phyloP scores from a whole-genome alignment of 176 grass and related monocot genomes.

The Carex pumila region DNA sequence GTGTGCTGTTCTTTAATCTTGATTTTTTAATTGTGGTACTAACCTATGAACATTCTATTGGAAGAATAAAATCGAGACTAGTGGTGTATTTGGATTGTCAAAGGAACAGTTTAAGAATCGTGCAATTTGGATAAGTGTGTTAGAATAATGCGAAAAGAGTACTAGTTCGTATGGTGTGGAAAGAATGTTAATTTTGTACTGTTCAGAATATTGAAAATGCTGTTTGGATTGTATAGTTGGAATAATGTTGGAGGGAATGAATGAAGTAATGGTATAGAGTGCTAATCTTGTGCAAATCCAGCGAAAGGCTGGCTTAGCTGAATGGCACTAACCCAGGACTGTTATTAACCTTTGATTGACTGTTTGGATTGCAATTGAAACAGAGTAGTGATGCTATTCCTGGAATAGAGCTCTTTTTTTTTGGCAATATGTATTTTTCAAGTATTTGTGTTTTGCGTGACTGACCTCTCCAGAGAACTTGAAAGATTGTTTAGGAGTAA shows the following conservation, averaged over 20 bases:
- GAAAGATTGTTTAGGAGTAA: neutral
- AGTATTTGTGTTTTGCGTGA: neutral
- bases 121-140: neutral
- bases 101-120: neutral
- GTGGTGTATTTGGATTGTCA: neutral
- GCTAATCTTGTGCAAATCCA: neutral
- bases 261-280: neutral
- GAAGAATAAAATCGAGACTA: neutral
- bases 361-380: neutral
- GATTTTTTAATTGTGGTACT: neutral
- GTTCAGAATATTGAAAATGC: neutral
- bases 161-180: neutral
- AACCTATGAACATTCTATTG: neutral
- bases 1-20: slow-evolving; percentile 12
- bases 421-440: neutral
- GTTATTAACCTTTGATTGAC: neutral
- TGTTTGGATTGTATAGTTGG: neutral
- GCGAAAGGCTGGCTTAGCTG: neutral
- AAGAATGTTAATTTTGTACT: neutral
- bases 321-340: neutral
- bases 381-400: neutral
- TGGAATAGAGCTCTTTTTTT: neutral
- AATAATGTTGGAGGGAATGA: neutral
- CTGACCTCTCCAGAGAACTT: neutral
- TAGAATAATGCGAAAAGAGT: neutral